Conservation (phyloP, 1,139 yeast genomes). For the Blastobotrys capitulatus region DNA sequence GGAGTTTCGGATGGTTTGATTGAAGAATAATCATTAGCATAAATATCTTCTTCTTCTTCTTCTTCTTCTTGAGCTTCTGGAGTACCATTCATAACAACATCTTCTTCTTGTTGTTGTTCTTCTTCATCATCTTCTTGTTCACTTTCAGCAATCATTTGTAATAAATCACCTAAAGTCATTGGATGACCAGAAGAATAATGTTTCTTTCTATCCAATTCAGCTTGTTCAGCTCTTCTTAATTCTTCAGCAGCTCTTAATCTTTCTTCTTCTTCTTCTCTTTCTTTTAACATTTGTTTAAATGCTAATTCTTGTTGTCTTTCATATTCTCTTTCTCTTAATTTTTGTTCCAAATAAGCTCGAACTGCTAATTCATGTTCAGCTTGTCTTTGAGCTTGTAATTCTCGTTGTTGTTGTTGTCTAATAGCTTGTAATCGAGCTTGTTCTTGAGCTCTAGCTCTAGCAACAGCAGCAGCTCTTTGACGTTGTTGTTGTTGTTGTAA, state of each 20-base stretch:
- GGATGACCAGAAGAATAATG: neutral
- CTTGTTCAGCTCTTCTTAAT: slow-evolving; percentile 2
- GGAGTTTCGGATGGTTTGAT: neutral
- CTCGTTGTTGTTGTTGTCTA: neutral
- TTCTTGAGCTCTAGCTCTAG: slow-evolving; percentile 2
- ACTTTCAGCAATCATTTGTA: slow-evolving; percentile 1
- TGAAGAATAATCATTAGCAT: neutral
- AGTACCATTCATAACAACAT: neutral
- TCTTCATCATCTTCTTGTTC: slow-evolving; percentile 1
- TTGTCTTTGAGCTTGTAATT: slow-evolving; percentile 3
- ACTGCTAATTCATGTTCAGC: slow-evolving; percentile 4
- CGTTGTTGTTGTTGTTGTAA: neutral
- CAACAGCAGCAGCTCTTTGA: neutral
- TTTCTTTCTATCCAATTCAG: slow-evolving; percentile 6
- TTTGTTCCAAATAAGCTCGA: slow-evolving; percentile 4
- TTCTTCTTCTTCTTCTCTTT: neutral
- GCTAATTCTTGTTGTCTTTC: neutral
- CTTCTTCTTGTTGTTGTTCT: slow-evolving; percentile 2
- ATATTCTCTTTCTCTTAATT: neutral
- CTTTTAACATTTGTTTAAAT: neutral
- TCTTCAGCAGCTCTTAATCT: neutral
- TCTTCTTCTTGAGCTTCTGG: slow-evolving; percentile 7
- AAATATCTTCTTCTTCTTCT: slow-evolving; percentile 6
- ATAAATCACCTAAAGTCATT: slow-evolving; percentile 8
- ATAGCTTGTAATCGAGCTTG: neutral